Base-by-base conservation (phyloP, 345 rosid genomes). In the Populus pruinosa region DNA sequence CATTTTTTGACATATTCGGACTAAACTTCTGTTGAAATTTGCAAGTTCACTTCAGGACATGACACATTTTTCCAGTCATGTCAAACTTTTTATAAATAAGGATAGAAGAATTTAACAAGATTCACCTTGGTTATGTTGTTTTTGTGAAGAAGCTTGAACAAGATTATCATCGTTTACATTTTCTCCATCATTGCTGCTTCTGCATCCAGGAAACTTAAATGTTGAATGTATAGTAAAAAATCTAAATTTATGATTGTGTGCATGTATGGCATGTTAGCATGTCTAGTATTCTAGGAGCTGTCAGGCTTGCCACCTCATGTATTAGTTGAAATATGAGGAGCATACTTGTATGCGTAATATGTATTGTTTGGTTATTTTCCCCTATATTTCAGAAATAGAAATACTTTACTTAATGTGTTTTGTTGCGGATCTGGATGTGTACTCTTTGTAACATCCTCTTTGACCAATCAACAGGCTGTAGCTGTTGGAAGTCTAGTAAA, bases 401-500 rank as follows among this genome's bases (percentile, higher is more conserved):
- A 68, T 18, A 3, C 23, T 59, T 59, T 10, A 23, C 29, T 20
- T 53, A 16, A 5, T 69, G 50, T 49, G 12, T 43, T 69, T 38
- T 38, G 66, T 5, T 59, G 5, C 41, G 43, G 72, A 64, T 31
- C 29, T 12, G 55, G 20, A 41, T 63, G 55, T 36, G 71, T 35
- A 64, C 67, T 71, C 27, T 4, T 20, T 70, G 43, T 53, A n/a
- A 72, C 11, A 70, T 27, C 61, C 47, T 71, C 18, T 70, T 78
- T 84, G 25, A 70, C 65, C 71, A 16, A 82, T 85, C 81, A 73
- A 82, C 92, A 95, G 99, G 92, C 92, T 20, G 96, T 96, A 66
- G 99, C 97, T 79, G 94, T 96, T 77, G 98, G 97, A 85, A 95
- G 99, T 85, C 86, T 95, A 80, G 81, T 95, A 77, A 95, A 95